phyloP scores from a whole-genome alignment of 208 protist genomes.

The Wallacemonas rigidus region DNA sequence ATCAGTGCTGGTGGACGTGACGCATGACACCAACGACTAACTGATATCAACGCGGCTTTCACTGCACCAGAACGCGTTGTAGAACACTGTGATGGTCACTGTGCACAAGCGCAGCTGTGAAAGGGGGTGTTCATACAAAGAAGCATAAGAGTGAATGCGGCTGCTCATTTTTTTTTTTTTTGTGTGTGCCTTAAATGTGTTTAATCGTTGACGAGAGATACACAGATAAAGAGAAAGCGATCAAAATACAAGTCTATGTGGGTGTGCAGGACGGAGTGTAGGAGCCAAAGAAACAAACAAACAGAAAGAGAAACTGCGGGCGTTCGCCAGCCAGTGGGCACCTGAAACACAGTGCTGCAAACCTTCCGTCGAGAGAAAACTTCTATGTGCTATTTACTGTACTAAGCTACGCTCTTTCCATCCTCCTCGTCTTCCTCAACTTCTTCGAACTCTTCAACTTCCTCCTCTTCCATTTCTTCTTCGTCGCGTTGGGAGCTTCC shows the following conservation, averaged over 20 bases:
- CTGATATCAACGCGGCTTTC: too few relatives aligned
- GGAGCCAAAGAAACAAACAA: conserved; percentile 1
- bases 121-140: too few relatives aligned
- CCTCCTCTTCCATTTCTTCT: background rate
- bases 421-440: conserved; percentile 17
- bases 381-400: background rate
- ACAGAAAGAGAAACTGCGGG: background rate
- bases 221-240: conserved; percentile 6
- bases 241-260: conserved; percentile 1
- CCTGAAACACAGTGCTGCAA: background rate
- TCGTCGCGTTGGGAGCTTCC: background rate
- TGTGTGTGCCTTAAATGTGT: too few relatives aligned
- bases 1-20: too few relatives aligned
- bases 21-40: too few relatives aligned
- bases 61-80: too few relatives aligned
- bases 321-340: too few relatives aligned
- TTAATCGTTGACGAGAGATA: background rate
- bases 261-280: background rate
- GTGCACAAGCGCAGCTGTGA: too few relatives aligned
- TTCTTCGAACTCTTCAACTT: conserved; percentile 14
- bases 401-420: background rate
- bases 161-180: too few relatives aligned
- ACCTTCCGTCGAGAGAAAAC: background rate
- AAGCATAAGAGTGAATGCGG: too few relatives aligned
- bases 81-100: too few relatives aligned